Conservation (phyloP, 768 basidiomycete genomes). For the Russula vinacea region DNA sequence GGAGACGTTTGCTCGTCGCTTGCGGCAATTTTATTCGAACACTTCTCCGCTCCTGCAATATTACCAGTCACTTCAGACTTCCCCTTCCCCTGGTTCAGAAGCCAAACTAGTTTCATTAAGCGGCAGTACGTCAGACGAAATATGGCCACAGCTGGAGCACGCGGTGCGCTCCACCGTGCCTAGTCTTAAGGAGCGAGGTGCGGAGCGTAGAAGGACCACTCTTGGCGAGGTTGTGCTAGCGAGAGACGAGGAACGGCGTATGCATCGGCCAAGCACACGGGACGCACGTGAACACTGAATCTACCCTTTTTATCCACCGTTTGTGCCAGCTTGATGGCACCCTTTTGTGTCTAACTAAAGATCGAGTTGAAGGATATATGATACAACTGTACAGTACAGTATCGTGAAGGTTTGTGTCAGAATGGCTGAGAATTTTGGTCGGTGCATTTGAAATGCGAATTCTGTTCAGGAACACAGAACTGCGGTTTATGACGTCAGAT, state of each 20-base stretch:
- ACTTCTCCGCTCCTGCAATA: conserved; percentile 81
- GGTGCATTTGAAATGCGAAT: background rate
- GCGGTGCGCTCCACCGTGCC: conserved; percentile 59
- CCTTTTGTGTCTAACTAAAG: no score
- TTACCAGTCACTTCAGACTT: conserved; percentile 47
- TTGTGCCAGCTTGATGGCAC: background rate
- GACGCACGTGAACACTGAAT: conserved; percentile 6
- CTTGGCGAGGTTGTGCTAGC: conserved; percentile 53
- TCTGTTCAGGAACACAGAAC: background rate
- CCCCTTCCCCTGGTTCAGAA: conserved; percentile 31
- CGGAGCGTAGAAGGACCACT: conserved; percentile 47
- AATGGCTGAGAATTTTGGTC: no score
- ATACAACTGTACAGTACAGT: background rate
- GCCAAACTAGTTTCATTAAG: conserved; percentile 57
- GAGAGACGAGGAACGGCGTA: conserved; percentile 29
- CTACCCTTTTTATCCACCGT: background rate
- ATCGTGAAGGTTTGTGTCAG: background rate
- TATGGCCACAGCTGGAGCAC: conserved; percentile 79
- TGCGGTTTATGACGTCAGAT: no score
- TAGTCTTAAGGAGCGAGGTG: conserved; percentile 51
- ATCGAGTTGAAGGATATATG: background rate
- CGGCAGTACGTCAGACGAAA: conserved; percentile 81
- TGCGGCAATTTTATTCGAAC: conserved; percentile 71
- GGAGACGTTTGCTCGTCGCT: conserved; percentile 76
- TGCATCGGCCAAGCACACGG: conserved; percentile 7